Evolutionary conservation across 805 yeast genomes (phyloP).

Genomic region (Saturnispora ahearnii): DNA sequence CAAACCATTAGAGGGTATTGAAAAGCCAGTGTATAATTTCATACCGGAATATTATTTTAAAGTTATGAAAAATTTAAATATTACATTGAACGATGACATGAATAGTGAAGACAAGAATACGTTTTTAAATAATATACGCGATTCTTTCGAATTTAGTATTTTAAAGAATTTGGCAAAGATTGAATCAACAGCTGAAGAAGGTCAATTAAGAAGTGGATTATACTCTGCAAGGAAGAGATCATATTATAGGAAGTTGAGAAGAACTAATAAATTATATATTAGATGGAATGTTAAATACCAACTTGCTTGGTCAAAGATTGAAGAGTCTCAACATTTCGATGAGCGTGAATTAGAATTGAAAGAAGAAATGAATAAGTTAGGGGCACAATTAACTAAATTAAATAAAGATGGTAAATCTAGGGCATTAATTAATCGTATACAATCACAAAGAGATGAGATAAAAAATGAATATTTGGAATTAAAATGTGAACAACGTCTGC

Average conservation of each 20-base stretch:
- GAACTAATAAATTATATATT: not conserved
- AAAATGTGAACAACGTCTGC: not conserved
- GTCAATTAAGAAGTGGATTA: not conserved
- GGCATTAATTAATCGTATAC: not conserved
- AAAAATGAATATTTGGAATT: not conserved
- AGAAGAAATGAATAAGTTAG: slow-evolving; percentile 3
- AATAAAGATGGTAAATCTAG: not conserved
- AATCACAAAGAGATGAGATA: not conserved
- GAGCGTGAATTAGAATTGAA: not conserved
- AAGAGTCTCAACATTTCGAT: slow-evolving; percentile 1
- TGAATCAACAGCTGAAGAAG: not conserved
- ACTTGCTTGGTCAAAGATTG: not conserved
- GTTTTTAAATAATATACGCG: slow-evolving; percentile 9
- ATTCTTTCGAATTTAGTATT: slow-evolving; percentile 11
- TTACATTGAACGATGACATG: slow-evolving; percentile 10
- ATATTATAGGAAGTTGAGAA: not conserved
- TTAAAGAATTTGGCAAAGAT: slow-evolving; percentile 11
- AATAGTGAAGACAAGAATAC: slow-evolving; percentile 8
- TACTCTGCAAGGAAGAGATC: not conserved
- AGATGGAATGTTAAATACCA: slow-evolving; percentile 8
- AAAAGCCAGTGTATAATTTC: slow-evolving; percentile 8
- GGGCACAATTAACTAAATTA: not conserved
- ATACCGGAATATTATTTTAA: slow-evolving; percentile 10
- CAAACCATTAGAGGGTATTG: slow-evolving; percentile 7
- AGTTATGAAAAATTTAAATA: slow-evolving; percentile 14